Evolutionary conservation across 306 rosid species (phyloP), one percentile per base, ranked within the genome.

Genomic region (Luffa aegyptiaca): DNA sequence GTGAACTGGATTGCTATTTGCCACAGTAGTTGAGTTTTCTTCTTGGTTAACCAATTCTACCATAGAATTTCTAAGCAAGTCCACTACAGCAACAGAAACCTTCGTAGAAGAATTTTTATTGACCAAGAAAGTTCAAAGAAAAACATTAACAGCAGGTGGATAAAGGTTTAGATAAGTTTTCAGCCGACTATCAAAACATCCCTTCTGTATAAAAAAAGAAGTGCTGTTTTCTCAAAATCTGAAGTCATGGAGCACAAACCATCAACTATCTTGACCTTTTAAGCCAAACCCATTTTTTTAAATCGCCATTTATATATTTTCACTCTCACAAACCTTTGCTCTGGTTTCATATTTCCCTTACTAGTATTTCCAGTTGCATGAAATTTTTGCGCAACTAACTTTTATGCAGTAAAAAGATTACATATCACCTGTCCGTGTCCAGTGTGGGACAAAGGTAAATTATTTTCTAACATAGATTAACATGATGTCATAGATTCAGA

Each of bases 381-480:
- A 86, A 75, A 53, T n/a, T 35, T 75, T 31, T 48, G 48, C 21
- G 69, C 37, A 79, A 84, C 56, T 21, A 71, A 71, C 55, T 10
- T 45, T 21, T 45, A n/a, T 21, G 12, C 56, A 71, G 53, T 41
- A 42, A 46, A 71, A 71, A 71, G 49, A 44, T 17, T 18, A 66
- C n/a, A 41, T 68, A 37, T 35, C 13, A 39, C 33, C 17, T 5
- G 7, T 21, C 6, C 4, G 31, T 5, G 7, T 21, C 6, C 4
- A 21, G 52, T 45, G 75, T 18, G 39, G 39, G 51, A 11, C 36
- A 69, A 71, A 45, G 76, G 76, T 36, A 46, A 70, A 44, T 44
- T 45, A 44, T 8, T 68, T 68, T 4, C 51, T 41, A 68, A 41
- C 51, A 68, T 68, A 39, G 16, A 41, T n/a, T 69, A 42, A 18